These are phyloP conservation scores for Lodderomyces beijingensis DNA, from an alignment of 1,139 yeast species.

Conservation along the genomic window DNA sequence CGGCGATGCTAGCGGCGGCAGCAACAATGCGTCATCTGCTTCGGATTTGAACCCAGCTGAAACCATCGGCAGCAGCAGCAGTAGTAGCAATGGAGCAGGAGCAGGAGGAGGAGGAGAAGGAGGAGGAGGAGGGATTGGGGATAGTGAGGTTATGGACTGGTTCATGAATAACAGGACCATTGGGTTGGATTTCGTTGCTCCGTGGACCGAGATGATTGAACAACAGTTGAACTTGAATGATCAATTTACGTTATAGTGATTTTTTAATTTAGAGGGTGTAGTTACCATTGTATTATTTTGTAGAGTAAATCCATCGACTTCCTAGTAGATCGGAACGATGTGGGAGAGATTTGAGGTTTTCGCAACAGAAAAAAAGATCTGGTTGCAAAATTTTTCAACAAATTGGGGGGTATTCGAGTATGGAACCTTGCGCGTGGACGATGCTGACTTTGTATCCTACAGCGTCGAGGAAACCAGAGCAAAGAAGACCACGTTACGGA, in stretches of 20 bases:
- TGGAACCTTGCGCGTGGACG: too few species aligned
- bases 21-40: background rate
- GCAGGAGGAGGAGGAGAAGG: conserved; percentile 6
- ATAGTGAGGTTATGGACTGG: conserved; percentile 67
- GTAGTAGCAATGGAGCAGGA: conserved; percentile 3
- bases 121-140: conserved; percentile 28
- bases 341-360: background rate
- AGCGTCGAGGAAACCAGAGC: too few species aligned
- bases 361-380: too few species aligned
- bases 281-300: too few species aligned
- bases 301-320: too few species aligned
- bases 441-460: too few species aligned
- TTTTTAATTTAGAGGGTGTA: too few species aligned
- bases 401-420: too few species aligned
- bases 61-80: conserved; percentile 8
- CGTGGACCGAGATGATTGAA: conserved; percentile 84
- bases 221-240: conserved; percentile 45
- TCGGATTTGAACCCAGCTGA: conserved; percentile 16
- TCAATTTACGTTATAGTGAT: conserved; percentile 23
- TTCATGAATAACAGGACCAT: conserved; percentile 60
- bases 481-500: too few species aligned
- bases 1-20: too few species aligned
- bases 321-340: background rate
- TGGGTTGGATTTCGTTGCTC: conserved; percentile 84
- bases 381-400: too few species aligned